Evolutionary conservation across 345 rosid genomes (phyloP), one percentile per base, ranked within the genome.

Genomic region (Gossypium turneri): DNA sequence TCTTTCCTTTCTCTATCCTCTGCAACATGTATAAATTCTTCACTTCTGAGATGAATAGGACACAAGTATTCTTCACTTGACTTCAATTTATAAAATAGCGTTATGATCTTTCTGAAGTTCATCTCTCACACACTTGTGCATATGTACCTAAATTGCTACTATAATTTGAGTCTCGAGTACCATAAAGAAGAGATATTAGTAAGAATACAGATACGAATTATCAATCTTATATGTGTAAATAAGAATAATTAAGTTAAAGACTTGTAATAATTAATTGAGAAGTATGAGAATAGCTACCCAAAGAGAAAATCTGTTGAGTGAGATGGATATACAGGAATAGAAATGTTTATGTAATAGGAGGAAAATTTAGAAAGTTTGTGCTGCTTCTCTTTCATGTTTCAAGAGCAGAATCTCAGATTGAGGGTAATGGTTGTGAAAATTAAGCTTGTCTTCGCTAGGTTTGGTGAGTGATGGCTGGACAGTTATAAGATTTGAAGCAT

Each of bases 371-470:
- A 22, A n/a, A 47, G 19, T 56, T 67, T 22, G 19, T 47, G 20
- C 55, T 47, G 20, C 19, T 67, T 67, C 55, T 13, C 56, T 47
- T 22, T 47, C 22, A 45, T 22, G 56, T 65, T n/a, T 65, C 52
- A 10, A 65, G 17, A 65, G 52, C 52, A 65, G 70, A 43, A 65
- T 65, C 17, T 19, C 27, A 19, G 38, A 67, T 67, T 45, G 55
- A 67, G 55, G n/a, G 19, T 67, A 45, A 22, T 67, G 38, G 38
- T 67, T 67, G 38, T 45, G 55, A 67, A 67, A 19, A 12, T 67
- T 45, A 67, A 45, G 55, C 38, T 47, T 67, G 38, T 67, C 17
- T 17, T 47, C 41, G 7, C 55, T 24, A 67, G 56, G 11, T 67
- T 67, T 22, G 55, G 24, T 45, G n/a, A 22, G 70, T 22, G 20